A percentile compares a stretch with the other conserved stretches of the same genome.
These are phyloP conservation scores for Mycosarcoma maydis DNA, from an alignment of 1,284 basidiomycete genomes.

Conservation along the genomic window DNA sequence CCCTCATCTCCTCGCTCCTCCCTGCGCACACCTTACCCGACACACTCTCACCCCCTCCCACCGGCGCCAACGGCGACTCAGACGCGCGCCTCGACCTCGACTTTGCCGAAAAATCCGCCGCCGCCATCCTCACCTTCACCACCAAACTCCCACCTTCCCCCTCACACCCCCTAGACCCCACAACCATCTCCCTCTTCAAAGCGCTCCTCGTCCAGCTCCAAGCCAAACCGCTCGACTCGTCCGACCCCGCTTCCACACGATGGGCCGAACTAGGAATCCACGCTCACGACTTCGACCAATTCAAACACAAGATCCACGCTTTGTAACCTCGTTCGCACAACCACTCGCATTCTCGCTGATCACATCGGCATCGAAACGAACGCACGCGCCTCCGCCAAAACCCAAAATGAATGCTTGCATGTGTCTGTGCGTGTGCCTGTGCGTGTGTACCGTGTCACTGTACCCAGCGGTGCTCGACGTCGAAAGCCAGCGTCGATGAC, in stretches of 20 bases:
- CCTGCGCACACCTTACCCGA: no score
- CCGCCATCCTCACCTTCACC: slow-evolving; percentile 69
- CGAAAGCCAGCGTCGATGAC: not conserved
- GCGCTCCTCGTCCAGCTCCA: slow-evolving; percentile 13
- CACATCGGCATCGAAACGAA: no score
- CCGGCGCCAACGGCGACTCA: slow-evolving; percentile 72
- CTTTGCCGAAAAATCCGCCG: slow-evolving; percentile 81
- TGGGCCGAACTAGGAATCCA: slow-evolving; percentile 26
- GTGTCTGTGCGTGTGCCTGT: no score
- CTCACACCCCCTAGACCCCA: not conserved
- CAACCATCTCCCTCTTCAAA: slow-evolving; percentile 2
- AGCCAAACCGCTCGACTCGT: slow-evolving; percentile 6
- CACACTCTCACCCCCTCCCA: slow-evolving; percentile 16
- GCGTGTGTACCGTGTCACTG: no score
- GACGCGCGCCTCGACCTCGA: slow-evolving; percentile 75
- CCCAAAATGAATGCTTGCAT: no score
- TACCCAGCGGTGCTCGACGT: no score
- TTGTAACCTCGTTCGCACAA: slow-evolving; percentile 6
- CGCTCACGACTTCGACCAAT: not conserved
- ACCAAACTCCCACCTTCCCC: slow-evolving; percentile 7
- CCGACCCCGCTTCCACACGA: not conserved
- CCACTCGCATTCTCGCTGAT: no score
- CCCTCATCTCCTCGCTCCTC: slow-evolving; percentile 59
- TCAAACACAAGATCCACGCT: slow-evolving; percentile 6
- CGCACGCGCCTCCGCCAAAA: no score